These are phyloP conservation scores for Acacia melanoxylon DNA, from an alignment of 306 rosid genomes.

Conservation along the genomic window DNA sequence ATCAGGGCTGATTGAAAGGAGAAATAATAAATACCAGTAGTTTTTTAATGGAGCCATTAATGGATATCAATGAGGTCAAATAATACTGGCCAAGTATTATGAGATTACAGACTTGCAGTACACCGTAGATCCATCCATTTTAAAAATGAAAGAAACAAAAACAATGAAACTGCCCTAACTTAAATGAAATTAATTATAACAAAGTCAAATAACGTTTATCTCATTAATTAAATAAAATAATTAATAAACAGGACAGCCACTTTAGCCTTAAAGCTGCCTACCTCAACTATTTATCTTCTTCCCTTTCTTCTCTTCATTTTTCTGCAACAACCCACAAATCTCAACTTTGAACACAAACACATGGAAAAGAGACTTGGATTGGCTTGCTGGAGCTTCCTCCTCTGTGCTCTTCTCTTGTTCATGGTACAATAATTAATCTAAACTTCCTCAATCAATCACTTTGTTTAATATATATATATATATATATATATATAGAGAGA, in stretches of 20 bases:
- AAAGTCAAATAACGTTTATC: neutral
- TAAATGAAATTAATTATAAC: neutral
- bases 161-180: neutral
- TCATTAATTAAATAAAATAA: neutral
- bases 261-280: neutral
- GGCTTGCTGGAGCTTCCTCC: slow-evolving; percentile 41
- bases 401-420: slow-evolving; percentile 30
- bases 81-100: too few relatives aligned
- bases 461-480: neutral
- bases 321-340: neutral
- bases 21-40: neutral
- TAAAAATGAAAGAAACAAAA: neutral
- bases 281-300: neutral
- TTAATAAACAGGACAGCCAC: neutral
- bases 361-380: slow-evolving; percentile 33
- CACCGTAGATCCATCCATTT: neutral
- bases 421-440: slow-evolving; percentile 38
- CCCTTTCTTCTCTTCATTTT: neutral
- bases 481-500: neutral
- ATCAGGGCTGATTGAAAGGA: neutral
- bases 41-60: neutral
- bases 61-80: too few relatives aligned
- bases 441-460: neutral
- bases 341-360: slow-evolving; percentile 27
- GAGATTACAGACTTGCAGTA: neutral